Evolutionary conservation across 148 eudicot genomes (phyloP), one percentile per base, ranked within the genome.

Genomic region (Pharnaceum exiguum): DNA sequence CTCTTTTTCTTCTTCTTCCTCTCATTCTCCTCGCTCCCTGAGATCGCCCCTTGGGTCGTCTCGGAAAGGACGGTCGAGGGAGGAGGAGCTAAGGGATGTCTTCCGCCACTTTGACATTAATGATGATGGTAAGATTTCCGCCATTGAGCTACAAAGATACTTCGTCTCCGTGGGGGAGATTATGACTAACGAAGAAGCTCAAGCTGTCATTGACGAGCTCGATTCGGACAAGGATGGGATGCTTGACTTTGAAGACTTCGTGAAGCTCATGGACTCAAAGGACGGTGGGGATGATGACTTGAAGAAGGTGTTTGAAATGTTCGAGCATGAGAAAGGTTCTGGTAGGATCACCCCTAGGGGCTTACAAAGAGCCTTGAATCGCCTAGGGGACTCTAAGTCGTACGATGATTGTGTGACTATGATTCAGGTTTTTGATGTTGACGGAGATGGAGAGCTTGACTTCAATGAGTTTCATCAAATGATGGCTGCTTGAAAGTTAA

Each of bases 371-470:
- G 73, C 76, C 16, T 51, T 87, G 42, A 62, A 61, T 65, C 57
- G 80, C 2, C 65, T 87, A 1, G 96, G 96, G 7, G 86, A 87
- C 40, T 51, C 74, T 0, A 82, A 70, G 23, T 77, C 88, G 1
- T 65, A 79, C 44, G 72, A 79, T 11, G 88, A 87, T 57, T 87
- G 96, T 52, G 82, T 49, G 28, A 74, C 75, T 0, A 87, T 87
- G 90, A 84, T 87, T 28, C 78, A 57, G 15, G 81, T 61, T 7
- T 87, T 62, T 74, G 96, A 87, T 39, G 43, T 58, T 5, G 79
- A 87, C 66, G 96, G 91, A 10, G 81, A 82, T 67, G 96, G 96
- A 8, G 82, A 67, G 31, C 80, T 87, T 60, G 82, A 76, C 66
- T 87, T 77, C 49, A 46, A 75, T 63, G 91, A 84, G 63, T 87